Evolutionary conservation across 352 stramenopile species (phyloP), one percentile per base, ranked within the genome.

Genomic region (Saprolegnia parasitica): DNA sequence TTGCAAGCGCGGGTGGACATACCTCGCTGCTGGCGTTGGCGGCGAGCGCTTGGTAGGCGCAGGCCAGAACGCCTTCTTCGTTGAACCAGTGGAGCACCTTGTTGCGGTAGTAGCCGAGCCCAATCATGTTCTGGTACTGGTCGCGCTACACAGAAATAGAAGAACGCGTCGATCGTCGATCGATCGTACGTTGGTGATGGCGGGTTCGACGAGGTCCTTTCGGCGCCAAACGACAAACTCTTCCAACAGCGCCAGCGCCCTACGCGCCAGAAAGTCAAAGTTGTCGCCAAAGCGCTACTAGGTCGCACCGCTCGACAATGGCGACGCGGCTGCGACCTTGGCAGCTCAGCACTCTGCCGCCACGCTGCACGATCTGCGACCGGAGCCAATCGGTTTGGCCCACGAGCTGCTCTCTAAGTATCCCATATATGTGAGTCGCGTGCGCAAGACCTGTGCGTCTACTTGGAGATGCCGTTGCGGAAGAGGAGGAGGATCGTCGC

Each of bases 61-160:
- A 91, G 15, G 85, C 83, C 21, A 92, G 24, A n/a, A 91, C 81
- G 50, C 84, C 86, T 58, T 95, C 86, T 20, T 73, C 75, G 73
- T 88, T 86, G 71, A 95, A 95, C 86, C 84, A 92, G 74, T 95
- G 86, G 62, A 95, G 70, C 21, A 95, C 71, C 70, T 95, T 95
- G 74, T 95, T 95, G 72, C 86, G 83, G 75, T 95, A 95, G 71
- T 92, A 91, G 13, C 86, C 86, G 1, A 95, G 75, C 4, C 84
- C 84, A 68, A 95, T 92, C 81, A 93, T 91, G 74, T 95, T 95
- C 16, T 76, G 75, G 71, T 92, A 92, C 74, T 91, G 79, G 52
- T 93, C 86, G 9, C 83, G 79, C 83, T 91, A 56, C 35, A 71
- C 42, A 67, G 6, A 72, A 37, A 32, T 55, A 74, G n/a, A 57